Conservation (phyloP, 768 basidiomycete genomes). For the Lactifluus hygrophoroides region DNA sequence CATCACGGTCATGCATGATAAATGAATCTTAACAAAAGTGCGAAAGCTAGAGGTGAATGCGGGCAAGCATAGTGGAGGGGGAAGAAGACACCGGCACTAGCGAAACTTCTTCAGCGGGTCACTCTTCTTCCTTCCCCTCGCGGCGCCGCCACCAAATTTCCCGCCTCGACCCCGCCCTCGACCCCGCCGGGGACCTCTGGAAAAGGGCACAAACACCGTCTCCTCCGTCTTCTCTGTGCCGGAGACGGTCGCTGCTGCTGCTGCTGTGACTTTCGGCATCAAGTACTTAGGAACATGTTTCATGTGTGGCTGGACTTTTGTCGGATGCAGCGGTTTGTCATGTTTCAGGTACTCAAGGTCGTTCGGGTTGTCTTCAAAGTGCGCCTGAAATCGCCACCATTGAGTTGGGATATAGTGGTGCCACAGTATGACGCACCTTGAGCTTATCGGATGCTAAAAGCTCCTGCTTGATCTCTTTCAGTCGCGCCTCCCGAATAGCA, state of each 20-base stretch:
- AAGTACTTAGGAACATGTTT: slow-evolving; percentile 94
- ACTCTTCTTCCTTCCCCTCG: slow-evolving; percentile 48
- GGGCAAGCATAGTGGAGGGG: neutral
- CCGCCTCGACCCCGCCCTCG: slow-evolving; percentile 39
- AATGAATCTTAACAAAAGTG: neutral
- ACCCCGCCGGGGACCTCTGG: slow-evolving; percentile 50
- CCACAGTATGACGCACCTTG: slow-evolving; percentile 50
- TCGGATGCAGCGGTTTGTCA: slow-evolving; percentile 89
- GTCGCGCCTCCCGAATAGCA: slow-evolving; percentile 80
- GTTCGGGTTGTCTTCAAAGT: slow-evolving; percentile 94
- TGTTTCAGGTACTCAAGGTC: slow-evolving; percentile 90
- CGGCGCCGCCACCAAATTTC: slow-evolving; percentile 29
- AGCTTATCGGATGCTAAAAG: slow-evolving; percentile 93
- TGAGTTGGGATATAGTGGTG: neutral
- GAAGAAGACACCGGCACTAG: slow-evolving; percentile 2
- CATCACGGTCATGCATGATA: neutral
- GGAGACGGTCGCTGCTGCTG: slow-evolving; percentile 32
- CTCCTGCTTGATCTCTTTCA: slow-evolving; percentile 91
- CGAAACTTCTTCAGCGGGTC: slow-evolving; percentile 76
- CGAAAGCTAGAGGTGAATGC: neutral
- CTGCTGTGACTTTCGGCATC: slow-evolving; percentile 69
- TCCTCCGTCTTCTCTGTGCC: slow-evolving; percentile 20
- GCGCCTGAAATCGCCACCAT: slow-evolving; percentile 50
- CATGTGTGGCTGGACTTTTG: slow-evolving; percentile 86
- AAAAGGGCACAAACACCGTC: slow-evolving; percentile 67